Evolutionary conservation across 2,329 filamentous ascomycete species (phyloP).

Genomic region (Penicillium rolfsii): DNA sequence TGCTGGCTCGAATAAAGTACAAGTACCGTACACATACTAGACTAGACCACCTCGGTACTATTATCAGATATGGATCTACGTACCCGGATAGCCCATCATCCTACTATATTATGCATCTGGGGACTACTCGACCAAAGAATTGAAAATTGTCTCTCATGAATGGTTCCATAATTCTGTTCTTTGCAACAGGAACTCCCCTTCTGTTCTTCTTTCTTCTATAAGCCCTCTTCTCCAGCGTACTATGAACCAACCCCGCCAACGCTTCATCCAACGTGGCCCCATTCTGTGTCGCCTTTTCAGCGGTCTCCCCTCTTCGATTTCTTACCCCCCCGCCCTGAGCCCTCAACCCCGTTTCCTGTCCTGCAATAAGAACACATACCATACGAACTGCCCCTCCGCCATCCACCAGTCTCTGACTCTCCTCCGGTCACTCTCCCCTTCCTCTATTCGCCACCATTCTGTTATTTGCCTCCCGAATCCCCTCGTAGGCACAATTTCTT

Average conservation of each 20-base stretch:
- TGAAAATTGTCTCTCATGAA: neutral
- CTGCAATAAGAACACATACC: conserved; percentile 6
- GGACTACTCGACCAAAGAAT: neutral
- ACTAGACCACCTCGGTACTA: neutral
- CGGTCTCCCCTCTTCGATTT: neutral
- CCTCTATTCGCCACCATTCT: conserved; percentile 2
- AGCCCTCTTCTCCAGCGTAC: neutral
- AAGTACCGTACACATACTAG: neutral
- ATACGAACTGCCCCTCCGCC: neutral
- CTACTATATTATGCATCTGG: neutral
- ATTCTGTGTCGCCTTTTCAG: conserved; percentile 3
- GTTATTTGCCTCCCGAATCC: conserved; percentile 14
- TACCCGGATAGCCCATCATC: neutral
- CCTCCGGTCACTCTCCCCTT: neutral
- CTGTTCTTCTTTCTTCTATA: neutral
- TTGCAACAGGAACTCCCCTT: neutral
- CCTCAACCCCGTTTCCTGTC: neutral
- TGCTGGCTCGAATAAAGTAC: too few relatives aligned
- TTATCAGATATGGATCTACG: neutral
- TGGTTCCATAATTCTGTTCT: too few relatives aligned
- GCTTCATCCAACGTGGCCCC: neutral
- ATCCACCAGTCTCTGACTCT: neutral
- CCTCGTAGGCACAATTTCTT: conserved; percentile 14
- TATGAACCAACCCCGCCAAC: conserved; percentile 4
- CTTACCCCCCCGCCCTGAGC: conserved; percentile 1